Percentiles rank a stretch among this genome's conserved stretches.
Conservation (phyloP, 1,284 basidiomycete genomes). For the Serendipita sp. region DNA sequence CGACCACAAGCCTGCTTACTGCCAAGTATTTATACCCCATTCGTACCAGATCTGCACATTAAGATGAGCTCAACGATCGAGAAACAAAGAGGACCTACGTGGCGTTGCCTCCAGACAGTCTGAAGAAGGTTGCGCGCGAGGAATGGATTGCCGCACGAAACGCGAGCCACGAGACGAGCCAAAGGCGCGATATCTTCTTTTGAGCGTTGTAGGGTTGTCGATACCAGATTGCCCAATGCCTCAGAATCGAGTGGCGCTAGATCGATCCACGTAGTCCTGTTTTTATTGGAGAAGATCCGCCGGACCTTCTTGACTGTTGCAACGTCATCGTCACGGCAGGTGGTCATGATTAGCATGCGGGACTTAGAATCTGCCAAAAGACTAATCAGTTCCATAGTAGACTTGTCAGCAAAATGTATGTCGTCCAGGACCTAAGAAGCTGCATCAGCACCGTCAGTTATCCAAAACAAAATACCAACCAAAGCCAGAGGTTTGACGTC, state of each 20-base stretch:
- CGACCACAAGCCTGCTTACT: conserved; percentile 26
- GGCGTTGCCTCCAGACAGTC: conserved; percentile 39
- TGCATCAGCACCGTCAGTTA: neutral
- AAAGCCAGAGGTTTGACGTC: conserved; percentile 52
- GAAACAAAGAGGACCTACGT: conserved; percentile 13
- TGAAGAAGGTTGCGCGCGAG: conserved; percentile 44
- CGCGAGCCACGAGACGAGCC: conserved; percentile 37
- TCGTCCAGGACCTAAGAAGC: conserved; percentile 41
- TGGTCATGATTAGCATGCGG: conserved; percentile 39
- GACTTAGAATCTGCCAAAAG: conserved; percentile 36
- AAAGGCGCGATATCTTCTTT: conserved; percentile 41
- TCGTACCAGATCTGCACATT: conserved; percentile 38
- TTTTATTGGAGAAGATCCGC: conserved; percentile 39
- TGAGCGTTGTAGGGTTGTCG: conserved; percentile 43
- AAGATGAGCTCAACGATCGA: conserved; percentile 2
- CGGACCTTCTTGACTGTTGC: conserved; percentile 29
- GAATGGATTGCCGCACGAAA: conserved; percentile 54
- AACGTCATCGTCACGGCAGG: conserved; percentile 45
- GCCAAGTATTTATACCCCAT: conserved; percentile 47
- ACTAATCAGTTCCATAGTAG: conserved; percentile 54
- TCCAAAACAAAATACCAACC: neutral
- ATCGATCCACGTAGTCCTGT: conserved; percentile 47
- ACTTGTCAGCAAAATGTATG: conserved; percentile 55
- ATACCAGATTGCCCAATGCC: conserved; percentile 42
- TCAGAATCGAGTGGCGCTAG: conserved; percentile 42